Conservation (phyloP, 495 filamentous ascomycete species). For the Hypoxylon perforatum region DNA sequence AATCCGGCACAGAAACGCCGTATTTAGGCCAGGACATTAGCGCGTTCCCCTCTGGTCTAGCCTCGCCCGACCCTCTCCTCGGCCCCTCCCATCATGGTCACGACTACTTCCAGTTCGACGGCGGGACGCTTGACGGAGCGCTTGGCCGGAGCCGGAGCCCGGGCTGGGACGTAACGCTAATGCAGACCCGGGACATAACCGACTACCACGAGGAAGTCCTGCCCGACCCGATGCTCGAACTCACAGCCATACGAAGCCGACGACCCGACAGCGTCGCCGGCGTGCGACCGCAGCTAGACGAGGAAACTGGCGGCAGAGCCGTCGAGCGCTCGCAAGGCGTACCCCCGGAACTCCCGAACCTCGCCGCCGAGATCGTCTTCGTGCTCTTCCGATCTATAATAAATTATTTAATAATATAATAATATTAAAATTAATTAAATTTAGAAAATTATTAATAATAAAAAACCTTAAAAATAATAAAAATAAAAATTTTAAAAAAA, state of each 20-base stretch:
- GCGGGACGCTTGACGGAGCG: constrained; percentile 19
- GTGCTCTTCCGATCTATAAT: no score
- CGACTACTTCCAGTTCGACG: constrained; percentile 28
- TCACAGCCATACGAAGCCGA: constrained; percentile 29
- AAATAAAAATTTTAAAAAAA: no score
- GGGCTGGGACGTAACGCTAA: constrained; percentile 12
- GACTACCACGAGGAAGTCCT: constrained; percentile 19
- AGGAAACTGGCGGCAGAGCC: background rate
- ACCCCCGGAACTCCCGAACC: constrained; percentile 51
- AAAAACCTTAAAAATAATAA: no score
- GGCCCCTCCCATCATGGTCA: no score
- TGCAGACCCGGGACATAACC: constrained; percentile 32
- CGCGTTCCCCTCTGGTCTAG: constrained; percentile 34
- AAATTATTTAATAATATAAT: no score
- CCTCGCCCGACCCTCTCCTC: constrained; percentile 32
- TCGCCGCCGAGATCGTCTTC: constrained; percentile 54
- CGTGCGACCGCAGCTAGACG: background rate
- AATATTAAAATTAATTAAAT: no score
- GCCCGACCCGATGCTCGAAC: constrained; percentile 34
- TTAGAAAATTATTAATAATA: no score
- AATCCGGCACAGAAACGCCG: constrained; percentile 24
- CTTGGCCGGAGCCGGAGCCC: constrained; percentile 12
- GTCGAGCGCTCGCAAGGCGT: constrained; percentile 43
- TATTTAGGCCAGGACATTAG: constrained; percentile 22
- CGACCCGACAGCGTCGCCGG: constrained; percentile 12